A percentile compares a stretch with the other conserved stretches of the same genome.
These are phyloP conservation scores for Elongisporangium anandrum DNA, from an alignment of 352 stramenopile species.

Conservation along the genomic window DNA sequence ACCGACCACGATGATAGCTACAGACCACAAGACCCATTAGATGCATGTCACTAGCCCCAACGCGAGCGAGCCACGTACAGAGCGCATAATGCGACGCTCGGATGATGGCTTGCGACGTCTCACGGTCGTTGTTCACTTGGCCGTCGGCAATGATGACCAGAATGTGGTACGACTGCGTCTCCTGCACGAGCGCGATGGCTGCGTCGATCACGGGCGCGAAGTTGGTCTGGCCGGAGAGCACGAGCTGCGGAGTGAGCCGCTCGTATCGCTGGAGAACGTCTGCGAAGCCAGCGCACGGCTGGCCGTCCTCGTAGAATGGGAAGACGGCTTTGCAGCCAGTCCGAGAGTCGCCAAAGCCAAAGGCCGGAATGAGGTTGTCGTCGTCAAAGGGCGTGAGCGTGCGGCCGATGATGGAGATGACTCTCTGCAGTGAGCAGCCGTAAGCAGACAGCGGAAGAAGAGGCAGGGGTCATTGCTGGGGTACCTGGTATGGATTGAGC, in stretches of 20 bases:
- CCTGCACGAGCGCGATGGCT: constrained; percentile 50
- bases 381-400: constrained; percentile 67
- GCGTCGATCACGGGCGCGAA: constrained; percentile 79
- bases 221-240: constrained; percentile 61
- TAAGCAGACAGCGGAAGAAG: background rate
- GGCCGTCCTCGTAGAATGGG: constrained; percentile 32
- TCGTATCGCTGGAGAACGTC: constrained; percentile 54
- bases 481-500: constrained; percentile 66
- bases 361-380: constrained; percentile 67
- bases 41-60: too few relatives aligned
- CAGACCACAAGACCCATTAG: background rate
- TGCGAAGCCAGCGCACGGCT: constrained; percentile 42
- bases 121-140: constrained; percentile 61
- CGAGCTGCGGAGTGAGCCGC: constrained; percentile 39
- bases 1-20: constrained; percentile 72
- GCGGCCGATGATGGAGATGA: constrained; percentile 65
- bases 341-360: constrained; percentile 63
- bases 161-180: constrained; percentile 51
- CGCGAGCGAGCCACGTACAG: constrained; percentile 48
- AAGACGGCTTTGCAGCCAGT: constrained; percentile 57
- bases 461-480: background rate
- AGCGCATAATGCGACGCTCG: constrained; percentile 68
- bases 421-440: constrained; percentile 19
- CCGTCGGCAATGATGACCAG: constrained; percentile 72
- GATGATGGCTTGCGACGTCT: constrained; percentile 60